Conservation (phyloP, 1,284 basidiomycete genomes). For the Cystobasidium slooffiae region DNA sequence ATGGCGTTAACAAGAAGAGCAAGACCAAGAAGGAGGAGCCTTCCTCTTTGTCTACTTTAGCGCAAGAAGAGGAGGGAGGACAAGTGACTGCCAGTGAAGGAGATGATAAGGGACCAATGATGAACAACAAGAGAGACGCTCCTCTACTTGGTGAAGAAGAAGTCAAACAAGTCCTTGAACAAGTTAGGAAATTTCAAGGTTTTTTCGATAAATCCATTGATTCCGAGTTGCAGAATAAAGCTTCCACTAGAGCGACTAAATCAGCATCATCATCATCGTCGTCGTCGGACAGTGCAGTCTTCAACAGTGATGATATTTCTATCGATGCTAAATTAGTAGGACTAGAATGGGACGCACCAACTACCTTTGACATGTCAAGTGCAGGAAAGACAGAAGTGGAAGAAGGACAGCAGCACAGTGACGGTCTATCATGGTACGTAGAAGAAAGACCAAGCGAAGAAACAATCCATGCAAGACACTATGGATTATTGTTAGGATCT, state of each 20-base stretch:
- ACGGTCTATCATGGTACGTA: background rate
- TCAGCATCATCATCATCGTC: background rate
- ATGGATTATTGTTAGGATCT: slow-evolving; percentile 15
- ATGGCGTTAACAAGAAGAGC: background rate
- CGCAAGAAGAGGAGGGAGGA: too few species aligned
- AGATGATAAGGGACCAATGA: too few species aligned
- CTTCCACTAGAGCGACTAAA: background rate
- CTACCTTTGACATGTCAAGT: background rate
- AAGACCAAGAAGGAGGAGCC: background rate
- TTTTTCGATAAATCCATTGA: slow-evolving; percentile 43
- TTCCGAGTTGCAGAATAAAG: slow-evolving; percentile 20
- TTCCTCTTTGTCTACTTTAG: too few species aligned
- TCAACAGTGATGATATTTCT: background rate
- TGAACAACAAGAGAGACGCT: too few species aligned
- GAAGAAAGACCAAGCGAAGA: slow-evolving; percentile 6
- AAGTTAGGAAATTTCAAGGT: slow-evolving; percentile 29
- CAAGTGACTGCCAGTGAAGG: too few species aligned
- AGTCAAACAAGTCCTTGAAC: slow-evolving; percentile 22
- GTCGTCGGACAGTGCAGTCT: too few species aligned
- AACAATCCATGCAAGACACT: background rate
- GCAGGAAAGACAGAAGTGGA: background rate
- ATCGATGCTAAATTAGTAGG: background rate
- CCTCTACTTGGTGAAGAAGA: slow-evolving; percentile 17
- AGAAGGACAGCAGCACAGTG: background rate
- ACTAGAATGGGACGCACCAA: slow-evolving; percentile 7